phyloP scores from a whole-genome alignment of 768 basidiomycete genomes.

The Lentinula boryana region DNA sequence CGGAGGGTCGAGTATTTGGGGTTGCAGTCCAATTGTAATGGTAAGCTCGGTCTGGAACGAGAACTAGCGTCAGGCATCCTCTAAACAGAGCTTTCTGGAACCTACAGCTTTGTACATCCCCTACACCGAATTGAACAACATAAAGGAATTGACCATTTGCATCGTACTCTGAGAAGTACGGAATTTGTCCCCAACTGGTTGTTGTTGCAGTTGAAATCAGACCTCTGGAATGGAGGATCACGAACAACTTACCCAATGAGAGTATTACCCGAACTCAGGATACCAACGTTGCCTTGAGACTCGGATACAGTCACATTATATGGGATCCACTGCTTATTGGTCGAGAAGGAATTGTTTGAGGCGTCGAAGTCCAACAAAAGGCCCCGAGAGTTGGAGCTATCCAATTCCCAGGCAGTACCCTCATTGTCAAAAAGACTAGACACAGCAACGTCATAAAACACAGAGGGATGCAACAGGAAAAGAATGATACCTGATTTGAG shows the following conservation, averaged over 20 bases:
- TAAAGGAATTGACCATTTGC: constrained; percentile 1
- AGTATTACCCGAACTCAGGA: neutral
- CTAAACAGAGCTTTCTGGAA: neutral
- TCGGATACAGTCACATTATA: neutral
- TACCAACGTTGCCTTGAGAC: constrained; percentile 4
- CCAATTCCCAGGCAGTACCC: neutral
- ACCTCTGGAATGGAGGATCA: neutral
- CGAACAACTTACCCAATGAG: neutral
- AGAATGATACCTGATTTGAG: neutral
- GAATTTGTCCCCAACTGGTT: constrained; percentile 1
- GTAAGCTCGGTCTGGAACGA: neutral
- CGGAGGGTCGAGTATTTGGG: constrained; percentile 10
- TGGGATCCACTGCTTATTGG: neutral
- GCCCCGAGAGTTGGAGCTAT: constrained; percentile 1
- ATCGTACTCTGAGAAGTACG: constrained; percentile 4
- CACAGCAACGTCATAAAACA: neutral
- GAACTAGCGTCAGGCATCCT: neutral
- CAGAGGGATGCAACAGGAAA: neutral
- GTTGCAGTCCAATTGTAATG: constrained; percentile 8
- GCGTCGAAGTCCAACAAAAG: neutral
- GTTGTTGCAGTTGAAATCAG: neutral
- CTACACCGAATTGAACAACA: constrained; percentile 4
- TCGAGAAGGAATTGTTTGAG: neutral
- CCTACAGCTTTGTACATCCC: constrained; percentile 5
- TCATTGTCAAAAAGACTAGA: constrained; percentile 6